Percentiles rank a stretch among this genome's conserved stretches.
Evolutionary conservation across 2,329 filamentous ascomycete genomes (phyloP).

Genomic region (Cercospora citrullina): DNA sequence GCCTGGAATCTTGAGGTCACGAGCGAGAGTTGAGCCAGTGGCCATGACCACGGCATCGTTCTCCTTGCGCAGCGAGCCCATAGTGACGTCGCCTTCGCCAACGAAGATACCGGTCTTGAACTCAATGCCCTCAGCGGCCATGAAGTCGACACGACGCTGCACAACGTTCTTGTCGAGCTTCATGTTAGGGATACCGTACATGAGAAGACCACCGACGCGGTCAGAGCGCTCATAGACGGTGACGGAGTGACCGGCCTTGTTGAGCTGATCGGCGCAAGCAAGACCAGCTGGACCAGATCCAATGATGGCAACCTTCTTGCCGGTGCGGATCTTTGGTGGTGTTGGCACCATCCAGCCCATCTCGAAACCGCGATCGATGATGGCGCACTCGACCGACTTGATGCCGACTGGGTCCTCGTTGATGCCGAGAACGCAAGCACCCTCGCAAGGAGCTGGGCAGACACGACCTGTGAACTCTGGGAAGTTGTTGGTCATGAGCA

Average conservation of each 20-base stretch:
- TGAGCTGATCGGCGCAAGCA: constrained; percentile 87
- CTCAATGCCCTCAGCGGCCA: constrained; percentile 81
- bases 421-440: constrained; percentile 92
- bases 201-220: constrained; percentile 84
- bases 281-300: constrained; percentile 91
- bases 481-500: constrained; percentile 98
- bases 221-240: constrained; percentile 93
- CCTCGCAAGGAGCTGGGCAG: constrained; percentile 93
- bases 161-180: constrained; percentile 98
- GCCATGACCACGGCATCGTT: constrained; percentile 87
- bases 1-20: constrained; percentile 87
- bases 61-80: constrained; percentile 69
- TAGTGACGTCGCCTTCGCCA: constrained; percentile 68
- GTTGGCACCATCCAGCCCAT: constrained; percentile 95
- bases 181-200: constrained; percentile 99
- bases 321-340: constrained; percentile 75
- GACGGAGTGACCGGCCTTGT: constrained; percentile 83
- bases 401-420: constrained; percentile 97
- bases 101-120: constrained; percentile 78
- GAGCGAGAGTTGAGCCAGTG: constrained; percentile 88
- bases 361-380: constrained; percentile 95
- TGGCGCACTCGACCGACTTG: constrained; percentile 97
- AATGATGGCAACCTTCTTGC: constrained; percentile 85
- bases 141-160: constrained; percentile 91
- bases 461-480: constrained; percentile 97